Base-by-base conservation (phyloP, 31 red algal species). In the Porphyra umbilicalis region DNA sequence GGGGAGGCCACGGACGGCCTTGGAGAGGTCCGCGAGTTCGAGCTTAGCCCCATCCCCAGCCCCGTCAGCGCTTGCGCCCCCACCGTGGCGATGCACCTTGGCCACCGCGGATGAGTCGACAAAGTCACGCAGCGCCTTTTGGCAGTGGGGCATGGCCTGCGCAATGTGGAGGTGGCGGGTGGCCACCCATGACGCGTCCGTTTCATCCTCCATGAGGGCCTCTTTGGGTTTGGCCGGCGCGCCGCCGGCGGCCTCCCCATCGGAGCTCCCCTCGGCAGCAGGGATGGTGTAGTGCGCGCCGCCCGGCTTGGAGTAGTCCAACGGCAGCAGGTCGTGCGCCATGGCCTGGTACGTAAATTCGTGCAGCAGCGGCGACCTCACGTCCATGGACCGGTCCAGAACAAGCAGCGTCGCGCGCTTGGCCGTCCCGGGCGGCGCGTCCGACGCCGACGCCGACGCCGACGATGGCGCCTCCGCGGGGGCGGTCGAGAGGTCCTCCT, bases 321-420 rank as follows among this genome's bases (percentile, higher is more conserved):
- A 68, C 1, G 75, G 40, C n/a, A 99, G 80, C 36, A 99, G 76
- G 76, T 99, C 97, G 83, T 99, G 92, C 16, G 81, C 92, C 91
- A 99, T 99, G 25, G 97, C 93, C 79, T 99, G 97, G 76, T 96
- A 99, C 29, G 97, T 92, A 71, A 89, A 99, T 29, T 99, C 97
- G 79, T 99, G 97, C 31, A 99, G 83, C 44, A 99, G 86, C 31
- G 97, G 97, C 20, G 93, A 79, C 32, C 86, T 79, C 32, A 91
- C 38, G 85, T 99, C 97, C 4, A 92, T 79, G 36, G 85, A 87
- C 20, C 97, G 85, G 79, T 99, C 97, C 67, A 99, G 83, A 68
- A 99, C 81, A 6, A 99, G 82, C 39, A 99, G 84, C 76, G 93
- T 95, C 0, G 97, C 91, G 32, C 78, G 88, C 10, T 34, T 94